Base-by-base conservation (phyloP, 495 filamentous ascomycete species). In the Sordaria brevicollis region DNA sequence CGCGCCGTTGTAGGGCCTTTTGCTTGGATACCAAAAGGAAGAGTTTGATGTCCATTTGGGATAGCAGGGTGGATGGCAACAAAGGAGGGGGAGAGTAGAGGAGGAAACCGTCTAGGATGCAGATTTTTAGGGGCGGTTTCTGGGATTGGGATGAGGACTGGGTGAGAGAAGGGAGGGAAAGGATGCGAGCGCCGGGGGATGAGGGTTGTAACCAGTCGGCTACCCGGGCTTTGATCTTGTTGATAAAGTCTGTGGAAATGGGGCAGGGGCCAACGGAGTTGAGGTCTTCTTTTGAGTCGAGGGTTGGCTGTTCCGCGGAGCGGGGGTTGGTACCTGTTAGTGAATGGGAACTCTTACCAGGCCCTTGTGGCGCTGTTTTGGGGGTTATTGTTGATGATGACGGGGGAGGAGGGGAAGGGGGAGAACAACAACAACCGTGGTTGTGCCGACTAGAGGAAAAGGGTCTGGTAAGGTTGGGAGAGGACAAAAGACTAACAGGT, bases 71-170 rank as follows among this genome's bases (percentile, higher is more conserved):
- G 11, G 70, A 2, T 4, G 49, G 49, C 0, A 62, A 67, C 71
- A 81, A 65, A 36, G 34, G 71, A 0, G 82, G 80, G 0, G 82
- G 79, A 4, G 83, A 80, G 79, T 90, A 97, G 1, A 98, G 85
- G 21, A 98, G 83, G 76, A 98, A 97, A 0, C 94, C 94, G 72
- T 98, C 94, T 2, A 91, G 79, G 67, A 92, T 79, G 73, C 80
- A 94, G 69, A 87, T 5, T 49, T 65, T 62, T 8, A 19, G 68
- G 13, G 49, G 43, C 1, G 37, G 31, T 71, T 4, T 80, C 77
- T 17, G 81, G 78, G 76, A 89, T 93, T 0, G 94, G 83, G 13
- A 96, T 82, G 73, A 96, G 94, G 0, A 92, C 92, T 69, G 95
- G 92, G 7, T 88, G 77, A 67, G 88, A 76, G 71, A 77, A 91